Conservation (phyloP, 2,329 filamentous ascomycete genomes). For the Venturiaceae sp. region DNA sequence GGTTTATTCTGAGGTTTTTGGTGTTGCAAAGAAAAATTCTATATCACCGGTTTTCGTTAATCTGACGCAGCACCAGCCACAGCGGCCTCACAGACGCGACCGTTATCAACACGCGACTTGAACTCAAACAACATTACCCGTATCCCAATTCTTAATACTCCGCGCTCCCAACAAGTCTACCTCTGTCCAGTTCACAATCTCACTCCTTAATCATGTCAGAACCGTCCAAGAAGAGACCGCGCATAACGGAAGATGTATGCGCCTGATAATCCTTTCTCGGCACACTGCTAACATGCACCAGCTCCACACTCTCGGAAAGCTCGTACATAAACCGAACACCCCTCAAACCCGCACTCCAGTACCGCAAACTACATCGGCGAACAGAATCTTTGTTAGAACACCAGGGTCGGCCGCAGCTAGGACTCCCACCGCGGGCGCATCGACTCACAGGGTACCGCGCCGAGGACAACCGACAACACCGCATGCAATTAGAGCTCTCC, state of each 20-base stretch:
- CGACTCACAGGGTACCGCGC: background rate
- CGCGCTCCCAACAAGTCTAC: background rate
- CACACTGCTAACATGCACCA: background rate
- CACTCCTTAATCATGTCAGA: background rate
- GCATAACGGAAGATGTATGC: slow-evolving; percentile 7
- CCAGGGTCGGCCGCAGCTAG: slow-evolving; percentile 1
- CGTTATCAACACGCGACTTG: background rate
- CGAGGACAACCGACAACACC: slow-evolving; percentile 38
- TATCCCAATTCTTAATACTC: background rate
- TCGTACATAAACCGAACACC: slow-evolving; percentile 2
- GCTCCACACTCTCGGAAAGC: slow-evolving; percentile 3
- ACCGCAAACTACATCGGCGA: background rate
- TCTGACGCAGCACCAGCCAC: too few relatives aligned
- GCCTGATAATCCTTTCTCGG: background rate
- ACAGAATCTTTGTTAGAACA: background rate
- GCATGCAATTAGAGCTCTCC: slow-evolving; percentile 43
- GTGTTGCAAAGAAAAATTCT: slow-evolving; percentile 9
- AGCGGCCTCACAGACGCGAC: too few relatives aligned
- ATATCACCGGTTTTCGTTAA: too few relatives aligned
- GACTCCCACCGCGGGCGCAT: background rate
- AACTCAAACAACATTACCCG: background rate
- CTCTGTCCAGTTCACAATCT: background rate
- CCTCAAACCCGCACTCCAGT: slow-evolving; percentile 2
- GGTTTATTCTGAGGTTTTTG: slow-evolving; percentile 9
- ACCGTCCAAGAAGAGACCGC: slow-evolving; percentile 1